phyloP scores from a whole-genome alignment of 345 rosid genomes.

The Alliaria petiolata region DNA sequence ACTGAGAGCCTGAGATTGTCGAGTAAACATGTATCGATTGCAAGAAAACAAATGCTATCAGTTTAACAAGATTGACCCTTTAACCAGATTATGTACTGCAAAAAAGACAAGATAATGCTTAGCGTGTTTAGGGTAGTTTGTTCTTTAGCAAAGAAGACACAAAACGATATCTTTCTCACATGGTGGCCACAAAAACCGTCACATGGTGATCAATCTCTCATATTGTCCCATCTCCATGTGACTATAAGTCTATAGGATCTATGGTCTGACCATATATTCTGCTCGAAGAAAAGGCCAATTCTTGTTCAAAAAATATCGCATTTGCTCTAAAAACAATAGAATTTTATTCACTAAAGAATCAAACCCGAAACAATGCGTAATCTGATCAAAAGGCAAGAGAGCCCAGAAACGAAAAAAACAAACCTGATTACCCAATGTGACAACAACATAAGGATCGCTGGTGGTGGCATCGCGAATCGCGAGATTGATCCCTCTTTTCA shows the following conservation, averaged over 20 bases:
- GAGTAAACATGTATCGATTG: too few relatives aligned
- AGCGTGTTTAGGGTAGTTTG: neutral
- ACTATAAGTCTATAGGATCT: neutral
- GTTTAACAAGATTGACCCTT: neutral
- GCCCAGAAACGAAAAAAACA: too few relatives aligned
- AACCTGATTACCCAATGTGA: slow-evolving; percentile 48
- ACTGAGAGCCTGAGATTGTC: too few relatives aligned
- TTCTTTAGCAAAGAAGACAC: slow-evolving; percentile 7
- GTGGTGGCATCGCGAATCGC: slow-evolving; percentile 39
- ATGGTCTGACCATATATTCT: too few relatives aligned
- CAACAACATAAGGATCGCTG: slow-evolving; percentile 57
- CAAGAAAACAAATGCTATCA: neutral
- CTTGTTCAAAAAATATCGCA: neutral
- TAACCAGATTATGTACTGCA: neutral
- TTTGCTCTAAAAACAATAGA: neutral
- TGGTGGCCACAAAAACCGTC: slow-evolving; percentile 22
- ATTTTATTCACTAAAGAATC: too few relatives aligned
- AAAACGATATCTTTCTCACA: slow-evolving; percentile 25
- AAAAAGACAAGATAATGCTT: neutral
- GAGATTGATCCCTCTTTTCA: slow-evolving; percentile 45
- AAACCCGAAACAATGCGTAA: neutral
- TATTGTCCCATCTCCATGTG: slow-evolving; percentile 21
- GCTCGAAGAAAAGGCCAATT: too few relatives aligned
- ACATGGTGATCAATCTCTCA: slow-evolving; percentile 19
- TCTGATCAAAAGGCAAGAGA: too few relatives aligned